These are phyloP conservation scores for Linum trigynum DNA, from an alignment of 345 rosid species.

Conservation along the genomic window DNA sequence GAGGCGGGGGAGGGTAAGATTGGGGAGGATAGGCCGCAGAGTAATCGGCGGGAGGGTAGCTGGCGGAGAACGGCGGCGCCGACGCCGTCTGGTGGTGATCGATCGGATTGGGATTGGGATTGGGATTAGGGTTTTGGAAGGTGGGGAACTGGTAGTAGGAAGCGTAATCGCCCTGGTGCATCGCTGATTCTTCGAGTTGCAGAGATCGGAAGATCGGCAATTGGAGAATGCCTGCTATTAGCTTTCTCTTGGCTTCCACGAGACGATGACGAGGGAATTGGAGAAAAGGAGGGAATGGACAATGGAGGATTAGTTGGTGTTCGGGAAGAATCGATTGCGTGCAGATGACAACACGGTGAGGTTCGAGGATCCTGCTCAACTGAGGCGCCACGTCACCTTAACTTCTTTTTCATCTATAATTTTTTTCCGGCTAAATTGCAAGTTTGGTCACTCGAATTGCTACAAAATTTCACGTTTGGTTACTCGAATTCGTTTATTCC, in stretches of 20 bases:
- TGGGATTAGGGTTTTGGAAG: conserved; percentile 38
- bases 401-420: no score
- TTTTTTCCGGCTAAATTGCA: no score
- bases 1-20: conserved; percentile 24
- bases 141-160: conserved; percentile 49
- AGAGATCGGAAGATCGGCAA: neutral
- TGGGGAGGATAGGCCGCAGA: conserved; percentile 27
- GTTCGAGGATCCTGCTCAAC: no score
- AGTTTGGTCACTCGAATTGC: no score
- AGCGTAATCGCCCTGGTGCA: conserved; percentile 64
- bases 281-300: neutral
- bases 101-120: conserved; percentile 23
- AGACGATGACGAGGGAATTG: neutral
- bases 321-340: neutral
- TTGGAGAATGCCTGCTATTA: neutral
- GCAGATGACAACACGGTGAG: neutral
- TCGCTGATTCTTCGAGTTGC: conserved; percentile 4
- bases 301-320: no score
- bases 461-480: no score
- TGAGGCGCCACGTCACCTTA: no score
- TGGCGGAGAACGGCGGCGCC: conserved; percentile 61
- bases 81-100: conserved; percentile 62
- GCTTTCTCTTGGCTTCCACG: neutral
- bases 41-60: conserved; percentile 47
- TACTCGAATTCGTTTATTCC: no score